Percentiles rank a stretch among this genome's conserved stretches.
Evolutionary conservation across 352 stramenopile genomes (phyloP).

Genomic region (Aphanomyces astaci): DNA sequence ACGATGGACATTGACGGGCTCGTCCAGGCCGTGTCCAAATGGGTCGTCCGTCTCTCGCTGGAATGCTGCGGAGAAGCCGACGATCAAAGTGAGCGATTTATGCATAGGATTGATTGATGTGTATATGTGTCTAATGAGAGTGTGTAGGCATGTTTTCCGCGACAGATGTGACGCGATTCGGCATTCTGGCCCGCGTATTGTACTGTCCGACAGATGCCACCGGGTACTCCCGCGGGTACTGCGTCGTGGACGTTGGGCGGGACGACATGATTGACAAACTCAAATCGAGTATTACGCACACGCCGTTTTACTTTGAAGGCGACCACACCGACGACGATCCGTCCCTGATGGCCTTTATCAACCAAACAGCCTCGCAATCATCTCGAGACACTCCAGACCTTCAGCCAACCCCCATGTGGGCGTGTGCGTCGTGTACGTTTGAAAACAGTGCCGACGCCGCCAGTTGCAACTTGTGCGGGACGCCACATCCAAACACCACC

Average conservation of each 20-base stretch:
- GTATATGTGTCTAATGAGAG: not conserved
- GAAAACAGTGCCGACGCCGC: slow-evolving; percentile 37
- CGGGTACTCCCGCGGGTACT: slow-evolving; percentile 46
- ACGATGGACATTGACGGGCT: slow-evolving; percentile 42
- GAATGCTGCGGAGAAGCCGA: slow-evolving; percentile 71
- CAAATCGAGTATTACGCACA: slow-evolving; percentile 35
- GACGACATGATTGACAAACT: slow-evolving; percentile 53
- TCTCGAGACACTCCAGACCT: too few species aligned
- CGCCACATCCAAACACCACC: not conserved
- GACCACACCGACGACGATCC: slow-evolving; percentile 37
- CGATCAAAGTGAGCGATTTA: slow-evolving; percentile 38
- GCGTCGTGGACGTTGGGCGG: slow-evolving; percentile 57
- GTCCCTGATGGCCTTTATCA: slow-evolving; percentile 35
- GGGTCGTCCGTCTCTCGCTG: slow-evolving; percentile 51
- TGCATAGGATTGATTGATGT: not conserved
- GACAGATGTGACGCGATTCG: slow-evolving; percentile 48
- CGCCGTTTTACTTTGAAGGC: slow-evolving; percentile 55
- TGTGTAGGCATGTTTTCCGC: slow-evolving; percentile 43
- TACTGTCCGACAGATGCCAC: slow-evolving; percentile 44
- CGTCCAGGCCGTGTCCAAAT: slow-evolving; percentile 38
- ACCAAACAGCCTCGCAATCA: too few species aligned
- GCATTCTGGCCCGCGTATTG: slow-evolving; percentile 50
- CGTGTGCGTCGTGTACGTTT: slow-evolving; percentile 55
- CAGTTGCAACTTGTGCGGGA: slow-evolving; percentile 6
- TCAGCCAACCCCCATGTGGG: slow-evolving; percentile 37